Conservation (phyloP, 176 grass and related monocot genomes). For the Puccinellia tenuiflora region DNA sequence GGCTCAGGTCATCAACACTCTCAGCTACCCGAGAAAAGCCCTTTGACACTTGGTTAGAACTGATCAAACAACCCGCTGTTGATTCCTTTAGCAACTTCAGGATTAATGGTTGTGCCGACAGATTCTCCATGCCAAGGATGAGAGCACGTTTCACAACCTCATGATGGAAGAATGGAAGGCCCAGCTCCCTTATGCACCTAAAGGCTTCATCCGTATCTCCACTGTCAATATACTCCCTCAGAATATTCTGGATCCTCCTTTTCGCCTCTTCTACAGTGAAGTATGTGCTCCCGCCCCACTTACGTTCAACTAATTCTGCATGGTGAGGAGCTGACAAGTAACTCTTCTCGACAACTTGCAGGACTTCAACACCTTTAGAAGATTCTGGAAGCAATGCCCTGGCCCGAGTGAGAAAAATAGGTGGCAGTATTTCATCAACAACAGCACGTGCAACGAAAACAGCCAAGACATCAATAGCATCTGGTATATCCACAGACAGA, state of each 20-base stretch:
- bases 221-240: constrained; percentile 64
- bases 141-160: constrained; percentile 88
- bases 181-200: constrained; percentile 75
- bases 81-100: constrained; percentile 67
- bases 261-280: constrained; percentile 76
- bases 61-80: constrained; percentile 58
- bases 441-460: constrained; percentile 71
- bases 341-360: constrained; percentile 61
- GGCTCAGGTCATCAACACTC: constrained; percentile 65
- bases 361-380: constrained; percentile 57
- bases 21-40: constrained; percentile 65
- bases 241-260: constrained; percentile 55
- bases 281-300: constrained; percentile 66
- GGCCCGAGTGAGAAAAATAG: constrained; percentile 58
- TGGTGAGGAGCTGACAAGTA: constrained; percentile 82
- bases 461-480: constrained; percentile 60
- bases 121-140: constrained; percentile 58
- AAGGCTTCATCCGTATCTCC: constrained; percentile 67
- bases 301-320: constrained; percentile 64
- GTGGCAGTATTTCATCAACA: constrained; percentile 76
- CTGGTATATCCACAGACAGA: constrained; percentile 71
- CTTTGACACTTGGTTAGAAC: constrained; percentile 77
- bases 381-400: constrained; percentile 49
- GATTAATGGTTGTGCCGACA: constrained; percentile 38
- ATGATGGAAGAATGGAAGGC: constrained; percentile 76